These are phyloP conservation scores for Pelargonium citronellum DNA, from an alignment of 441 rosid species.

Conservation along the genomic window DNA sequence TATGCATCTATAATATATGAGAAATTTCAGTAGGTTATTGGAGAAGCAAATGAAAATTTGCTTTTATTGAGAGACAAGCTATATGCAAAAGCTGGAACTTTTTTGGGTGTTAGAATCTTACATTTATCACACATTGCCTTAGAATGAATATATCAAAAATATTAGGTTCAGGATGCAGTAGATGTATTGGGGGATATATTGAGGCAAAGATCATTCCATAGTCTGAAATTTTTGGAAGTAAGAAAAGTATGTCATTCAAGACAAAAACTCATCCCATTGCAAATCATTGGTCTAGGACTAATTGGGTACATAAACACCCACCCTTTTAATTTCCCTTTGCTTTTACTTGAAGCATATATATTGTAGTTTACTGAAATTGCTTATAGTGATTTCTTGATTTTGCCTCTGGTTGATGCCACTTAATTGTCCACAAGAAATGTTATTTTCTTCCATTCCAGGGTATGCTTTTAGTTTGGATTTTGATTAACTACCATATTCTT, in stretches of 20 bases:
- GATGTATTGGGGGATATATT: no score
- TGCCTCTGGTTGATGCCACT: no score
- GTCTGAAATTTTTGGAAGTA: no score
- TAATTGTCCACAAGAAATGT: not conserved
- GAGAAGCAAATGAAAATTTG: not conserved
- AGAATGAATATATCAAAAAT: no score
- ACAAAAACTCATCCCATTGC: not conserved
- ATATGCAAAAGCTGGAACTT: not conserved
- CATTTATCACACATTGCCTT: not conserved
- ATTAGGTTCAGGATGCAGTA: not conserved
- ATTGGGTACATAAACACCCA: not conserved
- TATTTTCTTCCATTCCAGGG: not conserved
- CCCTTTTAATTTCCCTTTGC: not conserved
- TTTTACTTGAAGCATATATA: not conserved
- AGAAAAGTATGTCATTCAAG: not conserved
- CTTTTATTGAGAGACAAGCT: no score
- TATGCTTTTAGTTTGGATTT: not conserved
- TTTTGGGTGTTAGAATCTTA: not conserved
- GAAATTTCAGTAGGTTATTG: not conserved
- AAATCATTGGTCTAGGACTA: not conserved
- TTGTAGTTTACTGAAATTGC: not conserved
- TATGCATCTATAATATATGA: not conserved
- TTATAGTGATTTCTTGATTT: not conserved
- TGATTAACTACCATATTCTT: not conserved
- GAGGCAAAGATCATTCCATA: no score